Percentiles rank a stretch among this genome's conserved stretches.
These are phyloP conservation scores for Oxytropis ochrocephala DNA, from an alignment of 306 rosid species.

Conservation along the genomic window DNA sequence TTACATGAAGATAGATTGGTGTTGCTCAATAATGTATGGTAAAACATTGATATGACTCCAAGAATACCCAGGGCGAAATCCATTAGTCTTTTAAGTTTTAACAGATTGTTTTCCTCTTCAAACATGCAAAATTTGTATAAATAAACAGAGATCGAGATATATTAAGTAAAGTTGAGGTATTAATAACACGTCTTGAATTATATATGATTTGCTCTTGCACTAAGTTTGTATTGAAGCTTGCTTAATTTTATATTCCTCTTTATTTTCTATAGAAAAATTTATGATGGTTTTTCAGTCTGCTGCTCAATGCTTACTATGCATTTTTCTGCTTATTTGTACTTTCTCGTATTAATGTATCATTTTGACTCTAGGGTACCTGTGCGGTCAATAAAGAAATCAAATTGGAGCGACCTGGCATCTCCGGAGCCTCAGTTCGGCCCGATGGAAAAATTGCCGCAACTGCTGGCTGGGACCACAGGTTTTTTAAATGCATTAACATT, in stretches of 20 bases:
- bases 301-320: neutral
- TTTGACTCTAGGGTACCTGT: slow-evolving; percentile 53
- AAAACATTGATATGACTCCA: slow-evolving; percentile 1
- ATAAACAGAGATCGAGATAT: neutral
- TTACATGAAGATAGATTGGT: neutral
- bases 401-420: slow-evolving; percentile 85
- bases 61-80: neutral
- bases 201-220: neutral
- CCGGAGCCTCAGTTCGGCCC: slow-evolving; percentile 72
- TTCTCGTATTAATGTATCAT: neutral
- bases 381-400: slow-evolving; percentile 58
- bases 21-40: neutral
- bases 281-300: slow-evolving; percentile 4
- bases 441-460: slow-evolving; percentile 81
- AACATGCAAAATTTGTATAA: neutral
- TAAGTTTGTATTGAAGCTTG: neutral
- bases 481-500: neutral
- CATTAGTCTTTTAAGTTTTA: neutral
- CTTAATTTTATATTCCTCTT: slow-evolving; percentile 10
- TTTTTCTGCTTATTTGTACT: neutral
- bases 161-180: neutral
- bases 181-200: neutral
- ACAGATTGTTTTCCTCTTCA: neutral
- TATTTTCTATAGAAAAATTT: neutral
- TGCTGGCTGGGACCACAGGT: slow-evolving; percentile 99